Percentiles rank a stretch among this genome's conserved stretches.
These are phyloP conservation scores for Mycena polygramma DNA, from an alignment of 768 basidiomycete species.

Conservation along the genomic window DNA sequence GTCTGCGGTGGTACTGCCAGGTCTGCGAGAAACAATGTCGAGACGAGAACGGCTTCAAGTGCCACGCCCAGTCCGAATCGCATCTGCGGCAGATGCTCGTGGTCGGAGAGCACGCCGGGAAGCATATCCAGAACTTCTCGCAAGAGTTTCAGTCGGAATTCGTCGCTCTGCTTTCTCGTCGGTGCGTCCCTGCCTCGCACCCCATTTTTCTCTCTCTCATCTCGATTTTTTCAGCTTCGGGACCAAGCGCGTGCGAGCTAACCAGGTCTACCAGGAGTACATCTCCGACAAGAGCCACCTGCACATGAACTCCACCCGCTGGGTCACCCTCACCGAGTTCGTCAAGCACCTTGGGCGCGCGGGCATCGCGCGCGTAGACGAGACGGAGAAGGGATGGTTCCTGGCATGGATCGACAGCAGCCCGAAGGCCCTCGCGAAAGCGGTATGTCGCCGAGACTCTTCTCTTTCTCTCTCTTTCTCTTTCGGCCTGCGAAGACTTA, in stretches of 20 bases:
- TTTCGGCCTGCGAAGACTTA: too few species aligned
- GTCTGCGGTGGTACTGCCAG: constrained; percentile 98
- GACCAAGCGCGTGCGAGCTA: constrained; percentile 95
- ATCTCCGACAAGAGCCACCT: constrained; percentile 48
- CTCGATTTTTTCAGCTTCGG: constrained; percentile 70
- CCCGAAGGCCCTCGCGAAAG: constrained; percentile 93
- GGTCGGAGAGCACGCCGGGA: constrained; percentile 93
- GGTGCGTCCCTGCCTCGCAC: constrained; percentile 57
- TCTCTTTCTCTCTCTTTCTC: too few species aligned
- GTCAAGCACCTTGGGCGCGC: constrained; percentile 87
- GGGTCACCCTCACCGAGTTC: constrained; percentile 97
- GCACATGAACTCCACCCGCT: constrained; percentile 72
- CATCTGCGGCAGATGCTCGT: constrained; percentile 98
- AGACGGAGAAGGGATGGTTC: constrained; percentile 95
- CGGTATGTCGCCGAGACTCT: constrained; percentile 63
- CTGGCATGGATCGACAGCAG: constrained; percentile 97
- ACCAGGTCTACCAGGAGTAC: constrained; percentile 90
- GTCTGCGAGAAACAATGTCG: constrained; percentile 69
- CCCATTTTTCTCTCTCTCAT: not conserved
- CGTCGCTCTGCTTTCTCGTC: constrained; percentile 87
- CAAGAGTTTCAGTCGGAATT: constrained; percentile 90
- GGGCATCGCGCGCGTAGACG: constrained; percentile 74
- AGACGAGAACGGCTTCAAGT: constrained; percentile 90
- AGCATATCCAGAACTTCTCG: constrained; percentile 93
- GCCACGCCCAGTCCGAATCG: constrained; percentile 88